Evolutionary conservation across 495 filamentous ascomycete species (phyloP), one percentile per base, ranked within the genome.

Genomic region (Penicillium maclennaniae): DNA sequence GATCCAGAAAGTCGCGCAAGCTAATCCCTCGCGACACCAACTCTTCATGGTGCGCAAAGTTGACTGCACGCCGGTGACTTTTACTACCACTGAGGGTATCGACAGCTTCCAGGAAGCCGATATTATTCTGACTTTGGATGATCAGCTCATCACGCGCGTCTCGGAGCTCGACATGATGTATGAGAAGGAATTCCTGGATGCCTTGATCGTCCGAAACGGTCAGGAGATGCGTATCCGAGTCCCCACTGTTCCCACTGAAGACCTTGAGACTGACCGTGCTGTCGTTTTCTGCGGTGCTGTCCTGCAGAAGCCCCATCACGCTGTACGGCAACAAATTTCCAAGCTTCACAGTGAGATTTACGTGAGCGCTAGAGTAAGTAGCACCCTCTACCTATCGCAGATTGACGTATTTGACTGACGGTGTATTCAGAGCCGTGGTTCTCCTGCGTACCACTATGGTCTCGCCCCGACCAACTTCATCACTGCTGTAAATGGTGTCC

Each of bases 21-120:
- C 91, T 47, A 96, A 97, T 61, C 87, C 88, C 8, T 84, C 92
- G 16, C 87, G 87, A 46, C 93, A 99, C 67, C 93, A 97, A 69
- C 81, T 99, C 19, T 99, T 99, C 76, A 95, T 99, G 88, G 88
- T 99, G 23, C 90, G 91, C 54, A 99, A 99, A 72, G 82, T 92
- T 34, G 85, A 95, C 60, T 87, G 84, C 36, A 84, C 80, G 14
- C 83, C 86, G 16, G 68, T 79, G 15, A 67, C 61, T 7, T 67
- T 71, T 37, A 62, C 63, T 14, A 57, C 72, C 16, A 34, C 31
- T 12, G 31, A 34, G 10, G 53, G 63, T 12, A 61, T 47, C 26
- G 72, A 75, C 27, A 59, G 62, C 38, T 83, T 99, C 37, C 78
- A 88, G 42, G 93, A 99, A 70, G 90, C 90, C 39, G 93, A 99